phyloP scores from a whole-genome alignment of 306 rosid species.

The Cicer yamashitae region DNA sequence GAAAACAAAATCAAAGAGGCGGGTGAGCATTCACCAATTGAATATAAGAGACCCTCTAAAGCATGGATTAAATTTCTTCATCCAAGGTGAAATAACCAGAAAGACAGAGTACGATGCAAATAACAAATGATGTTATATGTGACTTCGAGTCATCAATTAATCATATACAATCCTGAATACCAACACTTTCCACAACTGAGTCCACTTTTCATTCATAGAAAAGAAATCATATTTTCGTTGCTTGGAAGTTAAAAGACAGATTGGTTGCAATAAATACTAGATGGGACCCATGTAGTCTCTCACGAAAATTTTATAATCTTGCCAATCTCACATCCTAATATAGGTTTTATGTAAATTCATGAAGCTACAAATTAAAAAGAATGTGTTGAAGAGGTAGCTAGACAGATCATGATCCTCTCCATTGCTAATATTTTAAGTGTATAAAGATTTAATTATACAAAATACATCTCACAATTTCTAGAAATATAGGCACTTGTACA shows the following conservation, averaged over 20 bases:
- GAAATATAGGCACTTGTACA: no score
- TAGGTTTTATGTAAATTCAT: no score
- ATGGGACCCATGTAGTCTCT: not conserved
- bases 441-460: no score
- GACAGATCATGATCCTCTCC: no score
- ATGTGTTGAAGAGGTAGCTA: no score
- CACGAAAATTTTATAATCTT: no score
- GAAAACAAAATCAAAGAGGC: no score
- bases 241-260: not conserved
- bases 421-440: no score
- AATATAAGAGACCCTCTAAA: not conserved
- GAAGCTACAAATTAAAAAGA: no score
- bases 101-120: not conserved
- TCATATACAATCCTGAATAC: not conserved
- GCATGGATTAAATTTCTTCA: not conserved
- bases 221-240: not conserved
- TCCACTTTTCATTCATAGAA: not conserved
- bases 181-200: not conserved
- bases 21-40: not conserved
- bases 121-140: not conserved
- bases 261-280: not conserved
- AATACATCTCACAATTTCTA: no score
- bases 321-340: no score
- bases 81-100: not conserved
- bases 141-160: constrained; percentile 4